phyloP scores from a whole-genome alignment of 169 alveolate species.

The Eimeria necatrix region DNA sequence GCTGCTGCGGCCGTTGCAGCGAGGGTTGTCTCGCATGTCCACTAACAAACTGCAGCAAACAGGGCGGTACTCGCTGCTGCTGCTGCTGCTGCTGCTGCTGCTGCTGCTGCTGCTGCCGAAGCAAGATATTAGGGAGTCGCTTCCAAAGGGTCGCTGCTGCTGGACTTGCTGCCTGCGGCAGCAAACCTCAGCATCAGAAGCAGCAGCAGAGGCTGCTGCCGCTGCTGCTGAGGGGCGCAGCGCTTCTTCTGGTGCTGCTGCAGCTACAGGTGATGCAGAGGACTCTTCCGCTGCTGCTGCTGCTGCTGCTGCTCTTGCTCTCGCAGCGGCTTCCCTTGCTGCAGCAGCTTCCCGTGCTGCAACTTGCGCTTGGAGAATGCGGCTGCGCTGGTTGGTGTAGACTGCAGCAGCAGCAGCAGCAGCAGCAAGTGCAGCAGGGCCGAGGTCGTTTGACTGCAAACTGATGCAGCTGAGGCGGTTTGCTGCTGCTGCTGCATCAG shows the following conservation, averaged over 20 bases:
- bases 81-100: slow-evolving; percentile 12
- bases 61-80: slow-evolving; percentile 3
- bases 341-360: slow-evolving; percentile 40
- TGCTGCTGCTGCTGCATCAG: slow-evolving; percentile 44
- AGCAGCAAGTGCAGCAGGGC: slow-evolving; percentile 40
- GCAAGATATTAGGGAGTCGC: background rate
- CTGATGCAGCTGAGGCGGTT: background rate
- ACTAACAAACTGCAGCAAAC: slow-evolving; percentile 35
- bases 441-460: slow-evolving; percentile 15
- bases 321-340: background rate
- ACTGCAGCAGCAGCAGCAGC: slow-evolving; percentile 50
- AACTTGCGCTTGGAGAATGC: background rate
- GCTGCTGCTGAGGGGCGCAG: background rate
- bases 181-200: background rate
- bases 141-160: background rate
- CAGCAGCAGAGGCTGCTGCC: background rate
- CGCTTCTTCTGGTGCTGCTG: slow-evolving; percentile 24
- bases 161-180: slow-evolving; percentile 46
- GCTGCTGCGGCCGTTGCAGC: slow-evolving; percentile 38
- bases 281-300: slow-evolving; percentile 22
- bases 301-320: slow-evolving; percentile 55
- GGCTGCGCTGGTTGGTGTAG: slow-evolving; percentile 13
- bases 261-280: background rate
- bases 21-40: slow-evolving; percentile 57
- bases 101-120: slow-evolving; percentile 37